Conservation (phyloP, 129 eudicot species). For the Solidago caesia region DNA sequence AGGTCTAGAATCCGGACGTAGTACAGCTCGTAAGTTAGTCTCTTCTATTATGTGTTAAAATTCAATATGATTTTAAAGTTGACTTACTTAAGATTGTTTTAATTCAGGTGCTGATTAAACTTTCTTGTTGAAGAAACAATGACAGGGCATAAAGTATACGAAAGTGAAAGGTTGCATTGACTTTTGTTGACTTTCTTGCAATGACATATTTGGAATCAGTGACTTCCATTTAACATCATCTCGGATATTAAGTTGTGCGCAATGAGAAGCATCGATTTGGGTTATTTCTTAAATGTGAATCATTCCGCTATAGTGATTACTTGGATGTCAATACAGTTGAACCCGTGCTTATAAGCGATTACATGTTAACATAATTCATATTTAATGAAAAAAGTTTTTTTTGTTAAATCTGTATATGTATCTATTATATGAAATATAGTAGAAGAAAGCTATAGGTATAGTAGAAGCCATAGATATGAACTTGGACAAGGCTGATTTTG, state of each 20-base stretch:
- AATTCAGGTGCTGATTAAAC: constrained; percentile 17
- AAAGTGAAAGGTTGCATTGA: constrained; percentile 10
- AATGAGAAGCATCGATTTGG: constrained; percentile 19
- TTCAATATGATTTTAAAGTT: background rate
- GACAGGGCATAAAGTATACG: constrained; percentile 12
- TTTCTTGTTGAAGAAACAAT: constrained; percentile 5
- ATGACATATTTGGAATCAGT: constrained; percentile 23
- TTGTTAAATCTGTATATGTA: background rate
- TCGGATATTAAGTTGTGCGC: background rate
- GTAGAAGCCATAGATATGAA: background rate
- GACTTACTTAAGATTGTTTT: constrained; percentile 12
- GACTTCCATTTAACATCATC: constrained; percentile 4
- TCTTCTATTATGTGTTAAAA: background rate
- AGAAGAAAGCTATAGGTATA: too few species aligned
- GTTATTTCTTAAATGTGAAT: constrained; percentile 29
- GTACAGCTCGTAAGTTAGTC: constrained; percentile 41
- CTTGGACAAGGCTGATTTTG: background rate
- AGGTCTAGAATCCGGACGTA: constrained; percentile 34
- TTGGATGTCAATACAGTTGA: constrained; percentile 28
- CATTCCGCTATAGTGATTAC: constrained; percentile 27
- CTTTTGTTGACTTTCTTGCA: constrained; percentile 17
- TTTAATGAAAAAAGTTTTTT: constrained; percentile 17
- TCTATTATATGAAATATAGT: background rate
- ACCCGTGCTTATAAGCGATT: constrained; percentile 18
- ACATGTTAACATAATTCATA: constrained; percentile 31